Evolutionary conservation across 192 early-diverging fungal genomes (phyloP).

Genomic region (Pilobolus umbonatus): DNA sequence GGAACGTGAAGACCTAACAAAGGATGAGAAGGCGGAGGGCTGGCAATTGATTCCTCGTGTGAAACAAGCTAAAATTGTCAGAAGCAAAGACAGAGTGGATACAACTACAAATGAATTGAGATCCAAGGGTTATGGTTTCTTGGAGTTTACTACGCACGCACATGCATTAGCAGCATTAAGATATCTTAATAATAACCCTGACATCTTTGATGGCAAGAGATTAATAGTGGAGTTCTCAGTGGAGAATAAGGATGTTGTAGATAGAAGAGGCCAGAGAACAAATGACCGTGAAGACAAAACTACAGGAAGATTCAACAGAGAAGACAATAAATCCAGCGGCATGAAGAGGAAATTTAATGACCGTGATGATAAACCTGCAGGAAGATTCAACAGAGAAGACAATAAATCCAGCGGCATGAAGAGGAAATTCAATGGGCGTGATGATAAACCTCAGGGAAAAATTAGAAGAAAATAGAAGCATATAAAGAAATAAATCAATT

Average conservation of each 20-base stretch:
- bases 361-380: too few species aligned
- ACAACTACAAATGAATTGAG: constrained; percentile 56
- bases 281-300: too few species aligned
- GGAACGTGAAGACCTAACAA: constrained; percentile 46
- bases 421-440: constrained; percentile 4
- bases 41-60: constrained; percentile 59
- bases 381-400: neutral
- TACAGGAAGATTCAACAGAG: too few species aligned
- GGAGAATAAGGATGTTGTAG: constrained; percentile 57
- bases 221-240: constrained; percentile 90
- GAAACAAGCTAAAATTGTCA: constrained; percentile 79
- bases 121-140: constrained; percentile 88
- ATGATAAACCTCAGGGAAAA: too few species aligned
- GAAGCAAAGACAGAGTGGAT: constrained; percentile 77
- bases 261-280: constrained; percentile 8
- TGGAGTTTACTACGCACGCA: constrained; percentile 83
- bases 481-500: too few species aligned
- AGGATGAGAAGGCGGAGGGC: constrained; percentile 59
- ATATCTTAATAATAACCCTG: constrained; percentile 82
- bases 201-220: constrained; percentile 55
- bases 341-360: neutral
- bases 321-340: neutral
- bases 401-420: neutral
- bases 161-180: constrained; percentile 91
- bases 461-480: too few species aligned